phyloP scores from a whole-genome alignment of 169 alveolate species.

The Cryptosporidium muris region DNA sequence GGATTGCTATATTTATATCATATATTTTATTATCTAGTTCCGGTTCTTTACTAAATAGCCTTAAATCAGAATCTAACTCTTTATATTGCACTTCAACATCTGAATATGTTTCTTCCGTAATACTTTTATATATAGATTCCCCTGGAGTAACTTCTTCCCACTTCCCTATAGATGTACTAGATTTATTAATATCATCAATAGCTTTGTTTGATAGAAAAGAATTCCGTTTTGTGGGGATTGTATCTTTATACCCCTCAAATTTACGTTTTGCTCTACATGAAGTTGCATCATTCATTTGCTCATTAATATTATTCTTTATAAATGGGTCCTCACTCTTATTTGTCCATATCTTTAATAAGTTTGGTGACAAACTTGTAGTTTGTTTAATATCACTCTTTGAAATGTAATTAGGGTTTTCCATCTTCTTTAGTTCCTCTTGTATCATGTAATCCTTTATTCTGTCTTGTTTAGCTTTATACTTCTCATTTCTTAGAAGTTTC shows the following conservation, averaged over 20 bases:
- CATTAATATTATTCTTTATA: not conserved
- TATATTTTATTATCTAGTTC: no score
- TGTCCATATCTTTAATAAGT: not conserved
- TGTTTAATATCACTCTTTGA: not conserved
- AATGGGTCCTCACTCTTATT: not conserved
- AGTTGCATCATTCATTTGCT: not conserved
- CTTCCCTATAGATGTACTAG: slow-evolving; percentile 13
- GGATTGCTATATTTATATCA: no score
- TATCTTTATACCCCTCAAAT: not conserved
- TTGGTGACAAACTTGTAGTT: not conserved
- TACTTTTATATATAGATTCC: slow-evolving; percentile 13
- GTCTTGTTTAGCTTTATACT: slow-evolving; percentile 15
- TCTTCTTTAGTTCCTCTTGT: slow-evolving; percentile 23
- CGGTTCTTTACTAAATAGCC: no score
- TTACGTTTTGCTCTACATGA: not conserved
- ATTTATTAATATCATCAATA: not conserved
- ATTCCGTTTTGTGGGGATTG: not conserved
- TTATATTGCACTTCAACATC: no score
- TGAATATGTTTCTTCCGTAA: no score
- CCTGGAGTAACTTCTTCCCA: slow-evolving; percentile 49
- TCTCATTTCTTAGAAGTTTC: slow-evolving; percentile 33
- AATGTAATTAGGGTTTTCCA: not conserved
- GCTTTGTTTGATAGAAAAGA: not conserved
- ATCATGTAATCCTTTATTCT: slow-evolving; percentile 20
- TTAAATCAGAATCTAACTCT: no score